Evolutionary conservation across 352 stramenopile genomes (phyloP).

Genomic region (Phytopythium kandeliae): DNA sequence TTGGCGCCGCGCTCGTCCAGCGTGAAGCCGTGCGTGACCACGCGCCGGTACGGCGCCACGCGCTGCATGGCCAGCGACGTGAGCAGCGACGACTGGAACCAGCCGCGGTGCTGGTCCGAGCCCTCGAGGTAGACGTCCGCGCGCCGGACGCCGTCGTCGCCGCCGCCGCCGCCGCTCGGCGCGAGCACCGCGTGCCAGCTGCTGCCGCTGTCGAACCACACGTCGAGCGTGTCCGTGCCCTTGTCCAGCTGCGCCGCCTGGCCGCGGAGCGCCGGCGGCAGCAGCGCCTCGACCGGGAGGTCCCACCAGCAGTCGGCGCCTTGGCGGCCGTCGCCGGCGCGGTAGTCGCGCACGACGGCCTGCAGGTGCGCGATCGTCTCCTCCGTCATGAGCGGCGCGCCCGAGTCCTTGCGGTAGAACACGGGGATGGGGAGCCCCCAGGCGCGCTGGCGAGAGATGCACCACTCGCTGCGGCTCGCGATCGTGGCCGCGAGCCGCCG

Average conservation of each 20-base stretch:
- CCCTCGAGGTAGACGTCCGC: constrained; percentile 97
- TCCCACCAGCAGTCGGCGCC: constrained; percentile 97
- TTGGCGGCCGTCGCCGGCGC: constrained; percentile 52
- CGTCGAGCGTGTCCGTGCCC: constrained; percentile 97
- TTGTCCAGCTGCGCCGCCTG: constrained; percentile 90
- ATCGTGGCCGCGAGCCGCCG: constrained; percentile 85
- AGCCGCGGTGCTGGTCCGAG: constrained; percentile 97
- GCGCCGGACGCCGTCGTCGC: constrained; percentile 34
- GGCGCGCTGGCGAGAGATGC: constrained; percentile 96
- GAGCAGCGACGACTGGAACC: constrained; percentile 98
- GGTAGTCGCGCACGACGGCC: constrained; percentile 40
- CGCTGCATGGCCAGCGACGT: constrained; percentile 87
- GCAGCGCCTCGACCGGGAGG: constrained; percentile 67
- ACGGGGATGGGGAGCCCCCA: constrained; percentile 99
- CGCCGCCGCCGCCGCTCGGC: constrained; percentile 42
- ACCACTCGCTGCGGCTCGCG: constrained; percentile 94
- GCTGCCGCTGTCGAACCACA: constrained; percentile 98
- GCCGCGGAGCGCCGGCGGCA: constrained; percentile 48
- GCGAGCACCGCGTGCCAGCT: constrained; percentile 62
- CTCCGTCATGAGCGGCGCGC: constrained; percentile 89
- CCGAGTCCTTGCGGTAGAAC: constrained; percentile 92
- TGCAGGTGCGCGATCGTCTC: constrained; percentile 89
- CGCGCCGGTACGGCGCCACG: constrained; percentile 91
- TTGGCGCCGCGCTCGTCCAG: constrained; percentile 98
- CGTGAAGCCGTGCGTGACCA: constrained; percentile 98